Evolutionary conservation across 257 asterid species (phyloP).

Genomic region (Solanum phureja): DNA sequence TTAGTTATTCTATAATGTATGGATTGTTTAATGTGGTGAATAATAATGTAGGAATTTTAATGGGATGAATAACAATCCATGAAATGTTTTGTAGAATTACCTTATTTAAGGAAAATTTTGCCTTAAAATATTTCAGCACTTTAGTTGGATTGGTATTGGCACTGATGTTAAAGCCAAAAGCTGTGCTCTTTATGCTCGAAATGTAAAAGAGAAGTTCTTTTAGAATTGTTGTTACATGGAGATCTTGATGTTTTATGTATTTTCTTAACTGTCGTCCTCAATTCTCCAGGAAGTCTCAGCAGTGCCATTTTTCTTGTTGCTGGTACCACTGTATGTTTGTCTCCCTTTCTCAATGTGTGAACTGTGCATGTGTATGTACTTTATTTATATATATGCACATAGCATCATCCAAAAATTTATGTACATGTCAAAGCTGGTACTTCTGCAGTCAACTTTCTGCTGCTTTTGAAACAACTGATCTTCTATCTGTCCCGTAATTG

Average conservation of each 20-base stretch:
- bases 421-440: neutral
- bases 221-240: neutral
- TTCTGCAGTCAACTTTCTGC: neutral
- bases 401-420: neutral
- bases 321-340: conserved; percentile 78
- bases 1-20: neutral
- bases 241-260: conserved; percentile 1
- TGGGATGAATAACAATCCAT: neutral
- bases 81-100: neutral
- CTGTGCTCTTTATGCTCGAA: neutral
- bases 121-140: neutral
- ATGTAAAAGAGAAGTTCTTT: neutral
- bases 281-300: conserved; percentile 70
- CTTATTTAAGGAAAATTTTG: neutral
- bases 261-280: neutral
- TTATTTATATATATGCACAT: neutral
- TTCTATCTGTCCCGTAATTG: neutral
- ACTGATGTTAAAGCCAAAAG: neutral
- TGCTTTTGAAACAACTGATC: neutral
- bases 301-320: conserved; percentile 84
- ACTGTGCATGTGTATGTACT: neutral
- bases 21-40: neutral
- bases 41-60: neutral
- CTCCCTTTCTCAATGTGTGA: neutral
- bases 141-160: neutral